Evolutionary conservation across 2,329 filamentous ascomycete species (phyloP).

Genomic region (Myotisia sp.): DNA sequence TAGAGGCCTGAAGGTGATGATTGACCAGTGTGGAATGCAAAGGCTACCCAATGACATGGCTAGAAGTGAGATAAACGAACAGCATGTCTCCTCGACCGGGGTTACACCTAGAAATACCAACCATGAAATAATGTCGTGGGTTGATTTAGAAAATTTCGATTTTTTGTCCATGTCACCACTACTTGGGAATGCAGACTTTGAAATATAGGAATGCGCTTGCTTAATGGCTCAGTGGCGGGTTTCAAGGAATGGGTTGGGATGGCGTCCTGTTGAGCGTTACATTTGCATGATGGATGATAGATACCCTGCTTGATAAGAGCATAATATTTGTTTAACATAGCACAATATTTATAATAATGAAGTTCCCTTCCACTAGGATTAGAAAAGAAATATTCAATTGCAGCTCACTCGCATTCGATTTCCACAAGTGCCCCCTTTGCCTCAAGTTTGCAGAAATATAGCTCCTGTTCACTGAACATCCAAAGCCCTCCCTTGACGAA

Average conservation of each 20-base stretch:
- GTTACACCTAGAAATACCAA: neutral
- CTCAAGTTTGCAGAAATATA: conserved; percentile 10
- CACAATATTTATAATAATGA: too few relatives aligned
- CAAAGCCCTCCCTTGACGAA: conserved; percentile 22
- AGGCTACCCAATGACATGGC: conserved; percentile 3
- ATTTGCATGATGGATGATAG: too few relatives aligned
- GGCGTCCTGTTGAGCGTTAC: neutral
- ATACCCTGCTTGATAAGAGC: too few relatives aligned
- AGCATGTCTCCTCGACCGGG: neutral
- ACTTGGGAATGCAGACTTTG: conserved; percentile 7
- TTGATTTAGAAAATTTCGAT: conserved; percentile 11
- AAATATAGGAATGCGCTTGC: too few relatives aligned
- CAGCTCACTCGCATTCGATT: conserved; percentile 9
- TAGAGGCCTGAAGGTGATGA: conserved; percentile 21
- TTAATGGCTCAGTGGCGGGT: too few relatives aligned
- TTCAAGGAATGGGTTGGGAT: too few relatives aligned
- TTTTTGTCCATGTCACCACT: conserved; percentile 11
- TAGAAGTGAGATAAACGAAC: neutral
- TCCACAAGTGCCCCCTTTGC: conserved; percentile 11
- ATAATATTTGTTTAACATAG: too few relatives aligned
- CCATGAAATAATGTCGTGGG: conserved; percentile 7
- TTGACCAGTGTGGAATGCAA: conserved; percentile 8
- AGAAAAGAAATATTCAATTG: too few relatives aligned
- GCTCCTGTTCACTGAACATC: conserved; percentile 11
- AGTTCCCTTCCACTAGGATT: too few relatives aligned